Percentiles rank a stretch among this genome's conserved stretches.
These are phyloP conservation scores for Triangularia setosa DNA, from an alignment of 2,329 filamentous ascomycete species.

Conservation along the genomic window DNA sequence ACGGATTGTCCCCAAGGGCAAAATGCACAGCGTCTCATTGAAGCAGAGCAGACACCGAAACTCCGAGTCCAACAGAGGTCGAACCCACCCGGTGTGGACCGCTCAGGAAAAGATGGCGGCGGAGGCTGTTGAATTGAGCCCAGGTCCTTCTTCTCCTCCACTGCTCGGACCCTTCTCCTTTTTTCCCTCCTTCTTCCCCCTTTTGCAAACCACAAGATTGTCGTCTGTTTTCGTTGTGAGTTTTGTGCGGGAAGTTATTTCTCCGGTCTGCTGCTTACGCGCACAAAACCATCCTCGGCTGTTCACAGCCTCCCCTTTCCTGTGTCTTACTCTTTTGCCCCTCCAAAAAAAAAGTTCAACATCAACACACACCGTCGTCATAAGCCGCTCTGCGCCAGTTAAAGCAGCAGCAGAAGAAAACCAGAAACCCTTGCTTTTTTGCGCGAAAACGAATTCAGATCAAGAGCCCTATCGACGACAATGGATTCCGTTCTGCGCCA, in stretches of 20 bases:
- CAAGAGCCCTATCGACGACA: background rate
- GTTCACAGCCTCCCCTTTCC: background rate
- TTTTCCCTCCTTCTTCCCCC: slow-evolving; percentile 20
- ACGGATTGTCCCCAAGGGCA: slow-evolving; percentile 12
- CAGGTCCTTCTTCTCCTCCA: background rate
- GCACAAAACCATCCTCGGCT: background rate
- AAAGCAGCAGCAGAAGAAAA: background rate
- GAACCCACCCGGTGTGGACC: slow-evolving; percentile 20
- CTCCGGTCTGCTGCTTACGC: background rate
- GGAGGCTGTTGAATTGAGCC: slow-evolving; percentile 3
- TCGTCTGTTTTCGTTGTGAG: background rate
- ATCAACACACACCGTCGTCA: background rate
- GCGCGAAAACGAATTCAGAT: background rate
- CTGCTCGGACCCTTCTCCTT: slow-evolving; percentile 12
- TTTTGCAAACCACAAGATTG: background rate
- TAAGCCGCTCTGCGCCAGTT: background rate
- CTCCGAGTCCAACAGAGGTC: slow-evolving; percentile 16
- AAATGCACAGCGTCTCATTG: slow-evolving; percentile 21
- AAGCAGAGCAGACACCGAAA: slow-evolving; percentile 22
- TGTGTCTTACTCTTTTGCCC: slow-evolving; percentile 5
- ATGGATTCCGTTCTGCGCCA: slow-evolving; percentile 97
- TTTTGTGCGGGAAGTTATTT: background rate
- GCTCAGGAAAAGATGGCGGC: slow-evolving; percentile 7
- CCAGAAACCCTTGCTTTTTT: background rate
- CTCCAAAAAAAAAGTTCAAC: slow-evolving; percentile 1